Base-by-base conservation (phyloP, 352 stramenopile genomes). In the Hyaloperonospora brassicae region DNA sequence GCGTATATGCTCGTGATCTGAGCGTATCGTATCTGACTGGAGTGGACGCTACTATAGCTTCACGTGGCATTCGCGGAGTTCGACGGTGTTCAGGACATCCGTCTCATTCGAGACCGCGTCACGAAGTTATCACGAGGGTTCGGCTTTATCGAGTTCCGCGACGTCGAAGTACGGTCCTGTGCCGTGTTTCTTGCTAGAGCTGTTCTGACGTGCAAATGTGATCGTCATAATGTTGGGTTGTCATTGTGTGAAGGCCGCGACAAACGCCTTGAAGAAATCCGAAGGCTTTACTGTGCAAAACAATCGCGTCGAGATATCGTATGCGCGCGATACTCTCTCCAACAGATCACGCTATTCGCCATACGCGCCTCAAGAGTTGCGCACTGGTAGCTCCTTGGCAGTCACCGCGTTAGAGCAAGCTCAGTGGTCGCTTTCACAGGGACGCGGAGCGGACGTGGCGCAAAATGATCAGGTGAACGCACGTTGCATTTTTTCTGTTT, bases 121-220 rank as follows among this genome's bases (percentile, higher is more conserved):
- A 89, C 81, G 12, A 82, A 79, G 38, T 39, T 67, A 21, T 87
- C 81, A 13, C 71, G 81, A 34, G 79, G 84, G 12, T 92, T 93
- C 55, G 81, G 68, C 0, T 93, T 93, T 38, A 61, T 92, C 21
- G 84, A 93, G 53, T 92, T 92, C 52, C 61, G 59, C 11, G 66
- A 86, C 51, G 47, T 79, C 0, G 70, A 88, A 64, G 84, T 91
- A 71, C 21, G 66, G 44, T 23, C 22, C 8, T 61, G 13, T 34
- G 13, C 10, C 23, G 11, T 35, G 22, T 5, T 21, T 30, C 44
- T 49, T 17, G 9, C 11, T 27, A 17, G 14, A n/a, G 5, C 10
- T 49, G 17, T 48, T 21, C 40, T 68, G 22, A 58, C 51, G 30
- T 44, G n/a, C 13, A 14, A 35, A 38, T 34, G 12, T 50, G 27